These are phyloP conservation scores for Pichia sp. DNA, from an alignment of 1,139 yeast species.

Conservation along the genomic window DNA sequence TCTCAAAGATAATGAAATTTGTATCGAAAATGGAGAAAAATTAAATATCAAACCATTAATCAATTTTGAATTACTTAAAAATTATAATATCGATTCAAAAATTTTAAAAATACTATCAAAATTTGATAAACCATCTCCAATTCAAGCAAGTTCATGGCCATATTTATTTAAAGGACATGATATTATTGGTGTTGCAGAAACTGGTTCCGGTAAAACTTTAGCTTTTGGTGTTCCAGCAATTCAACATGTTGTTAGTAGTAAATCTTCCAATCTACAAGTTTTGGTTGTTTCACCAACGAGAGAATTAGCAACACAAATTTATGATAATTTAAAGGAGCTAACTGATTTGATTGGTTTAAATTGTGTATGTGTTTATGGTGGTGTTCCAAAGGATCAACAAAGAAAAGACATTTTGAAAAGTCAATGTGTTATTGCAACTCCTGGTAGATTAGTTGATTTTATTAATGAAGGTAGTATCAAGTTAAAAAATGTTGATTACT, in stretches of 20 bases:
- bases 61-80: constrained; percentile 52
- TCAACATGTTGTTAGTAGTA: constrained; percentile 48
- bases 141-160: constrained; percentile 98
- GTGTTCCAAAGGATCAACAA: constrained; percentile 94
- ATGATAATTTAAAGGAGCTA: constrained; percentile 69
- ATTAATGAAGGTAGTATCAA: constrained; percentile 82
- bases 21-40: constrained; percentile 63
- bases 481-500: constrained; percentile 60
- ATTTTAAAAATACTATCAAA: constrained; percentile 54
- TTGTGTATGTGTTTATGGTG: constrained; percentile 91
- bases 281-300: constrained; percentile 93
- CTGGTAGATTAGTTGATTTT: constrained; percentile 90
- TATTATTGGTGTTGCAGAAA: constrained; percentile 96
- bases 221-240: constrained; percentile 99
- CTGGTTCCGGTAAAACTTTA: constrained; percentile 96
- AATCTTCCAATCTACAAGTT: constrained; percentile 55
- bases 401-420: constrained; percentile 53
- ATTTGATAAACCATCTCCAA: constrained; percentile 91
- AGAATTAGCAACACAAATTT: constrained; percentile 91
- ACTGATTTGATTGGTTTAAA: constrained; percentile 56
- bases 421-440: constrained; percentile 89
- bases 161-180: constrained; percentile 72
- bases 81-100: constrained; percentile 40
- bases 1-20: constrained; percentile 65
- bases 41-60: constrained; percentile 60